These are phyloP conservation scores for Ogataea kodamae DNA, from an alignment of 805 yeast genomes.

Conservation along the genomic window DNA sequence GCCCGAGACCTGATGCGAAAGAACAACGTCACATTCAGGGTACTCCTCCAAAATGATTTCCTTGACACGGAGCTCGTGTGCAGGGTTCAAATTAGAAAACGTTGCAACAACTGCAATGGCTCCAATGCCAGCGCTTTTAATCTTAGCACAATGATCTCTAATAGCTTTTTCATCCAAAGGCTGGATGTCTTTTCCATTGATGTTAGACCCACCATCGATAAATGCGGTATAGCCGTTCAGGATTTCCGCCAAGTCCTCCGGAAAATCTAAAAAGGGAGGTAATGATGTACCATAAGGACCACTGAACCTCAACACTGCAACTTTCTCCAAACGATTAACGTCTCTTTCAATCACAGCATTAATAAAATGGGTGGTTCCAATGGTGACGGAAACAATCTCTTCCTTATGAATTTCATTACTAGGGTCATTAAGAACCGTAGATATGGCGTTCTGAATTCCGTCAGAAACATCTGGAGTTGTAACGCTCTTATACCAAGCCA, in stretches of 20 bases:
- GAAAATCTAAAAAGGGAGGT: conserved; percentile 10
- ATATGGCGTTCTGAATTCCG: conserved; percentile 39
- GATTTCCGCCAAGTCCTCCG: conserved; percentile 2
- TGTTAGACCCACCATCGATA: conserved; percentile 5
- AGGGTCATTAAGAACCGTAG: conserved; percentile 29
- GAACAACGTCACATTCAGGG: conserved; percentile 6
- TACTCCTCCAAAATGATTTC: conserved; percentile 1
- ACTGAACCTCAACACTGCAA: conserved; percentile 5
- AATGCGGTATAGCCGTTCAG: conserved; percentile 7
- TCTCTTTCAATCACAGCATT: conserved; percentile 10
- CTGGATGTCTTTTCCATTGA: conserved; percentile 6
- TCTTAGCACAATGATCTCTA: background rate
- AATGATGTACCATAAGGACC: conserved; percentile 1
- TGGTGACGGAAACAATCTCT: conserved; percentile 6
- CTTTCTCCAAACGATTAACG: conserved; percentile 4
- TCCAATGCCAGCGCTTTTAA: conserved; percentile 3
- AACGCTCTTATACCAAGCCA: conserved; percentile 42
- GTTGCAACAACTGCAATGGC: conserved; percentile 4
- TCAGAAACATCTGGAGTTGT: conserved; percentile 43
- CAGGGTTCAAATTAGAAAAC: conserved; percentile 5
- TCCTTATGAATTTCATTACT: conserved; percentile 13
- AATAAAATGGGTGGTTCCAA: conserved; percentile 10
- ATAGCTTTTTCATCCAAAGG: conserved; percentile 6
- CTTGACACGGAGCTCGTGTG: conserved; percentile 3
- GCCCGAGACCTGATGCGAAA: conserved; percentile 3